phyloP scores from a whole-genome alignment of 495 filamentous ascomycete species.

The Hypoxylon subgilvum region DNA sequence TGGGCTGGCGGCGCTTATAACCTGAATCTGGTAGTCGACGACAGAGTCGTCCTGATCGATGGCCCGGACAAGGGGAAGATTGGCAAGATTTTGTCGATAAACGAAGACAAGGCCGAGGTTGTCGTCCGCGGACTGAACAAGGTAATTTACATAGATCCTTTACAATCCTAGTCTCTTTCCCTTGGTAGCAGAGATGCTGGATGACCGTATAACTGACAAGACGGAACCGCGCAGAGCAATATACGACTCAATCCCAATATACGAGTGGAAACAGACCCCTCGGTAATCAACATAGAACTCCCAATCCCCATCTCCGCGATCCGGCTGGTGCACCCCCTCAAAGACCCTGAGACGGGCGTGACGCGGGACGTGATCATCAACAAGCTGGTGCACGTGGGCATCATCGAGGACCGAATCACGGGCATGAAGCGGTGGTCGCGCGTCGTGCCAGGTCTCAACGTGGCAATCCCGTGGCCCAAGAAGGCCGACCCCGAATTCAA shows the following conservation, averaged over 20 bases:
- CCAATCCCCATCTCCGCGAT: slow-evolving; percentile 71
- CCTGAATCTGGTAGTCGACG: slow-evolving; percentile 69
- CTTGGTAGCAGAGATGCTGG: too few species aligned
- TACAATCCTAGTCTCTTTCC: too few species aligned
- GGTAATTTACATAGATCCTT: too few species aligned
- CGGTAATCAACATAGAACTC: slow-evolving; percentile 33
- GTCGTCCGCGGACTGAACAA: slow-evolving; percentile 68
- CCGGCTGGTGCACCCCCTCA: slow-evolving; percentile 78
- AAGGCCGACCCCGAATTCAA: slow-evolving; percentile 51
- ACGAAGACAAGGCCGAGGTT: slow-evolving; percentile 62
- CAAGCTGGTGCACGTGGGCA: slow-evolving; percentile 58
- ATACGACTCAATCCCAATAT: background rate
- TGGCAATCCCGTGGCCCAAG: slow-evolving; percentile 76
- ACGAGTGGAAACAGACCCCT: background rate
- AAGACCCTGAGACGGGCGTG: slow-evolving; percentile 65
- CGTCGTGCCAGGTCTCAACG: slow-evolving; percentile 63
- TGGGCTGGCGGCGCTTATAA: slow-evolving; percentile 61
- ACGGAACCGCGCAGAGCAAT: slow-evolving; percentile 25
- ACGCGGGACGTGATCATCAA: slow-evolving; percentile 75
- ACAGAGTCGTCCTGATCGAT: slow-evolving; percentile 78
- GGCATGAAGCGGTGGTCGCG: slow-evolving; percentile 55
- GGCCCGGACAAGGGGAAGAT: slow-evolving; percentile 84
- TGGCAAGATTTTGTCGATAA: slow-evolving; percentile 66
- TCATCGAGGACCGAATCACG: slow-evolving; percentile 54
- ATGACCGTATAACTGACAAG: background rate